Percentiles rank a stretch among this genome's conserved stretches.
These are phyloP conservation scores for Ettlia oleoabundans DNA, from an alignment of 139 green algal genomes.

Conservation along the genomic window DNA sequence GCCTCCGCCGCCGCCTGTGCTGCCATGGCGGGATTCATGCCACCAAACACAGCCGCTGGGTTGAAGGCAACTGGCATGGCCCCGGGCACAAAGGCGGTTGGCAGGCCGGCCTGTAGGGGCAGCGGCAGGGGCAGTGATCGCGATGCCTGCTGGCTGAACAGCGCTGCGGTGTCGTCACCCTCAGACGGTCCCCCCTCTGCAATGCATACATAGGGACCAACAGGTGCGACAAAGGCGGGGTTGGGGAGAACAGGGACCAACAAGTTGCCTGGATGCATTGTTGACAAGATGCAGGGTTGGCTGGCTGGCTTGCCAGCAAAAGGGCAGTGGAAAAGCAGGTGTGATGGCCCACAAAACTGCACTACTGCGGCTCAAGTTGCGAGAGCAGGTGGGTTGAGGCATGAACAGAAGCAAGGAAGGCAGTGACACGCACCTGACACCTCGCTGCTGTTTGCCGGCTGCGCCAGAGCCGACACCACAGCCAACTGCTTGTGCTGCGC, in stretches of 20 bases:
- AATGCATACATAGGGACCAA: no score
- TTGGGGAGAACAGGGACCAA: no score
- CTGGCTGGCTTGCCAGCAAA: no score
- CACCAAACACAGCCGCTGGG: conserved; percentile 19
- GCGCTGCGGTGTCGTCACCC: background rate
- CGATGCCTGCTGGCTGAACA: conserved; percentile 9
- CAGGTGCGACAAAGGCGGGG: no score
- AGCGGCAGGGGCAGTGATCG: conserved; percentile 1
- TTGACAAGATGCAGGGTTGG: no score
- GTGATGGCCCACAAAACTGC: background rate
- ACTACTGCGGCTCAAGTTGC: no score
- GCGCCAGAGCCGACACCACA: background rate
- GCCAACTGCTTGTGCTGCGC: conserved; percentile 3
- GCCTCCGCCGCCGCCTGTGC: conserved; percentile 12
- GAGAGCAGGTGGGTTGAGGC: no score
- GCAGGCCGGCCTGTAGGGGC: background rate
- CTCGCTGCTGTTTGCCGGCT: conserved; percentile 8
- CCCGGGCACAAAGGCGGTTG: background rate
- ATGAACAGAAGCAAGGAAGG: no score
- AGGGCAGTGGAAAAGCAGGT: no score
- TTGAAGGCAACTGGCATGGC: background rate
- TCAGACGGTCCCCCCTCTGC: conserved; percentile 13
- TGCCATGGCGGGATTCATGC: background rate
- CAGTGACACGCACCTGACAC: background rate
- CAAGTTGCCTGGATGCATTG: no score